Evolutionary conservation across 1,284 basidiomycete species (phyloP).

Genomic region (Austroboletus rostrupii): DNA sequence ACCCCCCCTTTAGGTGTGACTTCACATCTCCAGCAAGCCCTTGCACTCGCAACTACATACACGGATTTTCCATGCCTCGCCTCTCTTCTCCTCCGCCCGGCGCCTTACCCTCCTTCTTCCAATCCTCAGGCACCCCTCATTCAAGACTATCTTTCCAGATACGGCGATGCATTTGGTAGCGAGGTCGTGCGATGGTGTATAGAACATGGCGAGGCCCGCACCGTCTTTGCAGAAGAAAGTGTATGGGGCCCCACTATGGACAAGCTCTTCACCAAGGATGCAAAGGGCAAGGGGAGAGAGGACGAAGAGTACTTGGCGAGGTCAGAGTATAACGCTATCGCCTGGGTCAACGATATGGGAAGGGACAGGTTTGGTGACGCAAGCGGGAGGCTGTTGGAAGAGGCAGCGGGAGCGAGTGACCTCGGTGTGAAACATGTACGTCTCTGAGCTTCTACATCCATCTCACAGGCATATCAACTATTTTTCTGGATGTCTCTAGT

Average conservation of each 20-base stretch:
- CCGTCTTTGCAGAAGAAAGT: slow-evolving; percentile 30
- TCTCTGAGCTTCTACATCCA: neutral
- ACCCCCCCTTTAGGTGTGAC: slow-evolving; percentile 39
- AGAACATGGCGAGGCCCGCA: slow-evolving; percentile 55
- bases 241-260: slow-evolving; percentile 54
- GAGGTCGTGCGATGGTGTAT: slow-evolving; percentile 88
- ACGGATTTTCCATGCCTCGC: slow-evolving; percentile 81
- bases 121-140: slow-evolving; percentile 61
- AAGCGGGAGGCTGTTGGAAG: slow-evolving; percentile 58
- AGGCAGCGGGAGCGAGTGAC: slow-evolving; percentile 54
- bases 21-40: slow-evolving; percentile 68
- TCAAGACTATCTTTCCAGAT: slow-evolving; percentile 74
- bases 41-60: slow-evolving; percentile 81
- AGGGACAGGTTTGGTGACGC: slow-evolving; percentile 66
- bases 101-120: slow-evolving; percentile 56
- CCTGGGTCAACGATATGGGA: slow-evolving; percentile 89
- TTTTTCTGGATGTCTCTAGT: slow-evolving; percentile 38
- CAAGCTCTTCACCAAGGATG: slow-evolving; percentile 57
- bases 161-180: slow-evolving; percentile 81
- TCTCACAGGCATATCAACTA: slow-evolving; percentile 2
- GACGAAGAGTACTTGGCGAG: slow-evolving; percentile 10
- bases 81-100: slow-evolving; percentile 71
- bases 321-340: slow-evolving; percentile 48
- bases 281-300: slow-evolving; percentile 27
- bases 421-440: slow-evolving; percentile 72